Evolutionary conservation across 1,139 yeast species (phyloP), one percentile per base, ranked within the genome.

Genomic region (Diutina pseudorugosa): DNA sequence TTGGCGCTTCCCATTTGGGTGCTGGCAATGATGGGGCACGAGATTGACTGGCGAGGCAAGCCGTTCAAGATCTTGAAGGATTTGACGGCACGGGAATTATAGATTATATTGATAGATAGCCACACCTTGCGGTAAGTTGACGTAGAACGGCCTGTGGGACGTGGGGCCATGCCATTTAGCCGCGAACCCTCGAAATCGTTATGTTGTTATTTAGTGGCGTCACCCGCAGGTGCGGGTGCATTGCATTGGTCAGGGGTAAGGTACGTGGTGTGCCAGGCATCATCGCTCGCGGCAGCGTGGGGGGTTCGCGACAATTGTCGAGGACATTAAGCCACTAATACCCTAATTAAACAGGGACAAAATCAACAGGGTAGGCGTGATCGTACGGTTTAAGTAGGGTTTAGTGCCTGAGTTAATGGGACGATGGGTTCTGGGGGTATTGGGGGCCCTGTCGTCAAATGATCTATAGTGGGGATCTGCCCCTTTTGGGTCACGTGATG

Each of bases 1-100:
- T 67, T 88, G 55, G 96, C 96, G 1, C 69, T 89, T 40, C 96
- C 96, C 0, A 80, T 89, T 25, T 89, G 97, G 97, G 57, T 84
- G 3, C 72, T 70, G 43, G 95, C 96, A 1, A 84, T 89, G 84
- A 60, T 73, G 47, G 96, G 96, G 0, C 83, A 85, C 41, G 77
- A 75, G 52, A 85, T 89, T 44, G 84, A 82, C 56, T 89, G 97
- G 97, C 72, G 97, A 56, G 87, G 89, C 25, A 73, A 79, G 55
- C 89, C 90, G 3, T 89, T 88, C 63, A 71, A 71, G 56, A 89
- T 89, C 57, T 78, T 81, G 54, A 71, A 80, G 6, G 96, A 89
- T 62, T 70, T 87, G 55, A 82, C 89, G 1, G 95, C 95, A 0
- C 91, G 82, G 61, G 89, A 80, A 61, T 66, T 82, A 54, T 72